Conservation (phyloP, 352 stramenopile species). For the Blastocystis sp. region DNA sequence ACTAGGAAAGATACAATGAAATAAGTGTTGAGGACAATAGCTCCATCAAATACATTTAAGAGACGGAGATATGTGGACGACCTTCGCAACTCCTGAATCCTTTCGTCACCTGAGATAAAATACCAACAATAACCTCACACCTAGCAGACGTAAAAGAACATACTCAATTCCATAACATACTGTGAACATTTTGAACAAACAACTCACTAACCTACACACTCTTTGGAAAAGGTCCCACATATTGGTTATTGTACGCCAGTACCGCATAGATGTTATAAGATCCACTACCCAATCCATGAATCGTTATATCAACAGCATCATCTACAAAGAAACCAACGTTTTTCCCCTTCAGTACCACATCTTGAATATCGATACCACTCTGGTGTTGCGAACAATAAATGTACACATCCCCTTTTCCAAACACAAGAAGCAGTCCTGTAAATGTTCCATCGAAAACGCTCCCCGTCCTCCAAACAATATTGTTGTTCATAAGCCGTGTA, state of each 20-base stretch:
- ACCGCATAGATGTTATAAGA: slow-evolving; percentile 36
- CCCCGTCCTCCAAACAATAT: slow-evolving; percentile 6
- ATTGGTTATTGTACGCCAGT: slow-evolving; percentile 44
- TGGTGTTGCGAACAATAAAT: slow-evolving; percentile 16
- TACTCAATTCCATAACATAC: slow-evolving; percentile 22
- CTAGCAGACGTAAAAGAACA: background rate
- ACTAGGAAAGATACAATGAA: background rate
- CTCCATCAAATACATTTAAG: background rate
- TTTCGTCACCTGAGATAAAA: background rate
- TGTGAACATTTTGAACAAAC: slow-evolving; percentile 3
- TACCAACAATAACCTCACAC: background rate
- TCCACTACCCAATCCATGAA: background rate
- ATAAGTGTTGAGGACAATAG: background rate
- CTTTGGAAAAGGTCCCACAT: slow-evolving; percentile 37
- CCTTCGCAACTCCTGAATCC: background rate
- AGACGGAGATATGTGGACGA: background rate
- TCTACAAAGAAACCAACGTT: slow-evolving; percentile 39
- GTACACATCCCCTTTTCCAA: slow-evolving; percentile 55
- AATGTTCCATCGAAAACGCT: background rate
- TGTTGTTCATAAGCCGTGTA: slow-evolving; percentile 13
- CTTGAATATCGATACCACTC: slow-evolving; percentile 14
- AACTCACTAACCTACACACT: slow-evolving; percentile 11
- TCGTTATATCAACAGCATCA: slow-evolving; percentile 34
- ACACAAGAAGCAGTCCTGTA: slow-evolving; percentile 49
- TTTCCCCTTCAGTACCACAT: slow-evolving; percentile 27